Percentiles rank a stretch among this genome's conserved stretches.
These are phyloP conservation scores for Sphaerostilbella broomeana DNA, from an alignment of 2,329 filamentous ascomycete genomes.

Conservation along the genomic window DNA sequence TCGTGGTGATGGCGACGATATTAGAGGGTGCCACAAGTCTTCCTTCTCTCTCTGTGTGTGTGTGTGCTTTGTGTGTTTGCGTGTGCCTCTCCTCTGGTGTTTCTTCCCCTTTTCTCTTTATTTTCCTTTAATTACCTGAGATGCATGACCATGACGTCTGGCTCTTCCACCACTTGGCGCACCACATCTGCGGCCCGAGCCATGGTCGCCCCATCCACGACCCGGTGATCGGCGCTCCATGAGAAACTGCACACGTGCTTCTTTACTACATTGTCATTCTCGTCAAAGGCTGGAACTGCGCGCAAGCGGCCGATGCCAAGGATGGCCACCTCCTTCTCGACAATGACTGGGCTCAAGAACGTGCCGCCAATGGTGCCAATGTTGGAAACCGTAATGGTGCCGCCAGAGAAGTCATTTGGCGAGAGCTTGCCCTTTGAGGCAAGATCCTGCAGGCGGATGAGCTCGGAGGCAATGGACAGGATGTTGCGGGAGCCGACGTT, in stretches of 20 bases:
- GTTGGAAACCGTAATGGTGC: constrained; percentile 93
- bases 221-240: constrained; percentile 92
- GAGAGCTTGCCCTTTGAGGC: constrained; percentile 70
- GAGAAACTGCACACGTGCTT: constrained; percentile 85
- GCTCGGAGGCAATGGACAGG: constrained; percentile 67
- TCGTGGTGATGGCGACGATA: too few species aligned
- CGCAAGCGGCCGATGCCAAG: constrained; percentile 79
- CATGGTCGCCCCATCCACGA: constrained; percentile 92
- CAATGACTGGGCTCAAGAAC: constrained; percentile 85
- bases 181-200: constrained; percentile 83
- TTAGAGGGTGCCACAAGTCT: too few species aligned
- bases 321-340: constrained; percentile 86
- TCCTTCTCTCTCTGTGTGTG: too few species aligned
- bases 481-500: constrained; percentile 75
- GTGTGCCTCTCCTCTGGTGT: too few species aligned
- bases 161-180: constrained; percentile 70
- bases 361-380: constrained; percentile 93
- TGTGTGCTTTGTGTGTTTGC: too few species aligned
- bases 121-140: constrained; percentile 49
- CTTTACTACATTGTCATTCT: constrained; percentile 54
- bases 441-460: constrained; percentile 64
- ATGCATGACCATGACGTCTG: constrained; percentile 80
- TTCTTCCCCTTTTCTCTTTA: too few species aligned
- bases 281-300: constrained; percentile 71
- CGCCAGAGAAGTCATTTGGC: constrained; percentile 69